phyloP scores from a whole-genome alignment of 768 basidiomycete species.

The Boletus insuetus region DNA sequence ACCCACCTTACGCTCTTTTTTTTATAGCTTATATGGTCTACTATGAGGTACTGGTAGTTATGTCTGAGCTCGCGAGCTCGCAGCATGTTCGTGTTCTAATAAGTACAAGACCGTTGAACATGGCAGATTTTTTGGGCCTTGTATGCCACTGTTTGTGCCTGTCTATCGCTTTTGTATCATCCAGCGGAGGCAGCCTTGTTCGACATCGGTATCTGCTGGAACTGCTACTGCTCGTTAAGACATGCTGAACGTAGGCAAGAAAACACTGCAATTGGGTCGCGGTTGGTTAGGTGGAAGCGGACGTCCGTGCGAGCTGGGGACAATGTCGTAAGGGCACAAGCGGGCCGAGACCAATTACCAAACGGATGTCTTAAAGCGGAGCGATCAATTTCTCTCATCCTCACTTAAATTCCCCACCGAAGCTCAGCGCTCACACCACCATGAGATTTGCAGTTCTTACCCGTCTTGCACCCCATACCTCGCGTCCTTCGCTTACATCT shows the following conservation, averaged over 20 bases:
- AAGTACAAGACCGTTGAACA: too few relatives aligned
- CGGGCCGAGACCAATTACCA: slow-evolving; percentile 5
- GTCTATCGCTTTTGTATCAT: neutral
- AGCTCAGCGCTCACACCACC: slow-evolving; percentile 2
- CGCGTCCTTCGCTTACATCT: slow-evolving; percentile 12
- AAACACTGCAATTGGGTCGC: too few relatives aligned
- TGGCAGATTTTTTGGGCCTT: too few relatives aligned
- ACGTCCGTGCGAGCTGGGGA: too few relatives aligned
- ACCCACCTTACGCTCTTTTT: slow-evolving; percentile 13
- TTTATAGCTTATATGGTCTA: slow-evolving; percentile 34
- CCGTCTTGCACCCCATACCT: slow-evolving; percentile 17
- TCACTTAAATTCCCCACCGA: slow-evolving; percentile 7
- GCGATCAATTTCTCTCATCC: slow-evolving; percentile 14
- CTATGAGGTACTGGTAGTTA: slow-evolving; percentile 28
- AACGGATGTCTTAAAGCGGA: slow-evolving; percentile 19
- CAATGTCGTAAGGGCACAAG: neutral
- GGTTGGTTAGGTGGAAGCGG: too few relatives aligned
- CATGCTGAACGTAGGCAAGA: too few relatives aligned
- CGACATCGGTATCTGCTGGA: too few relatives aligned
- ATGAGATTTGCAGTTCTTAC: slow-evolving; percentile 32
- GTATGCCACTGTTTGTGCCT: neutral
- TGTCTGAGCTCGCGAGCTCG: slow-evolving; percentile 21
- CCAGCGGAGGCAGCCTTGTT: too few relatives aligned
- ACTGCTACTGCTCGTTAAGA: too few relatives aligned
- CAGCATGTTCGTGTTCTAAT: slow-evolving; percentile 26